Evolutionary conservation across 1,284 basidiomycete genomes (phyloP).

Genomic region (Spongispora temasekensis): DNA sequence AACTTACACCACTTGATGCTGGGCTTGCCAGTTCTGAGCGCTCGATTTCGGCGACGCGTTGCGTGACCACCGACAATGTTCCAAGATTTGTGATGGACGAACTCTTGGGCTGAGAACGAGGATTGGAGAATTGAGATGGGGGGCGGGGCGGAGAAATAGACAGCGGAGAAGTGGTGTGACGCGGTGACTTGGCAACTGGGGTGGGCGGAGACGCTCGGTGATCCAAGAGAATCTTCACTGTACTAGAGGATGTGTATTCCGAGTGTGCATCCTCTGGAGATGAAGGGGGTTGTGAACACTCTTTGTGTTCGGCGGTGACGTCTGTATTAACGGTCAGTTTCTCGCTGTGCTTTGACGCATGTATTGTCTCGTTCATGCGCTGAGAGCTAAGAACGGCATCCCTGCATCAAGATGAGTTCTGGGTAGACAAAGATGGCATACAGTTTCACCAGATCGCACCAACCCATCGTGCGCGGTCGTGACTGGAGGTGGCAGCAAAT

Average conservation of each 20-base stretch:
- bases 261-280: slow-evolving; percentile 22
- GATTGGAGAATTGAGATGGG: slow-evolving; percentile 22
- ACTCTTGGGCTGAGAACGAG: slow-evolving; percentile 40
- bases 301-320: slow-evolving; percentile 2
- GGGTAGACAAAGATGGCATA: background rate
- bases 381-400: slow-evolving; percentile 54
- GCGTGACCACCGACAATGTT: slow-evolving; percentile 50
- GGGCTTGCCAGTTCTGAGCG: slow-evolving; percentile 26
- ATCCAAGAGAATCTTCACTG: slow-evolving; percentile 10
- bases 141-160: slow-evolving; percentile 31
- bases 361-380: slow-evolving; percentile 15
- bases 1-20: slow-evolving; percentile 20
- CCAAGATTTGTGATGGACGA: slow-evolving; percentile 56
- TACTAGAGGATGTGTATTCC: slow-evolving; percentile 33
- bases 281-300: slow-evolving; percentile 8
- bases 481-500: slow-evolving; percentile 61
- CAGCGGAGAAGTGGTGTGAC: slow-evolving; percentile 15
- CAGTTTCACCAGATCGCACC: slow-evolving; percentile 63
- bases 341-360: slow-evolving; percentile 1
- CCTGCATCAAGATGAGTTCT: slow-evolving; percentile 41
- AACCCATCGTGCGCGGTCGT: slow-evolving; percentile 69
- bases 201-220: slow-evolving; percentile 21
- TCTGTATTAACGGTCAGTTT: slow-evolving; percentile 23
- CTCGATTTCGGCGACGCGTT: slow-evolving; percentile 52
- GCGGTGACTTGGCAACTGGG: slow-evolving; percentile 27